Evolutionary conservation across 2,329 filamentous ascomycete species (phyloP).

Genomic region (Aspergillus sclerotialis): DNA sequence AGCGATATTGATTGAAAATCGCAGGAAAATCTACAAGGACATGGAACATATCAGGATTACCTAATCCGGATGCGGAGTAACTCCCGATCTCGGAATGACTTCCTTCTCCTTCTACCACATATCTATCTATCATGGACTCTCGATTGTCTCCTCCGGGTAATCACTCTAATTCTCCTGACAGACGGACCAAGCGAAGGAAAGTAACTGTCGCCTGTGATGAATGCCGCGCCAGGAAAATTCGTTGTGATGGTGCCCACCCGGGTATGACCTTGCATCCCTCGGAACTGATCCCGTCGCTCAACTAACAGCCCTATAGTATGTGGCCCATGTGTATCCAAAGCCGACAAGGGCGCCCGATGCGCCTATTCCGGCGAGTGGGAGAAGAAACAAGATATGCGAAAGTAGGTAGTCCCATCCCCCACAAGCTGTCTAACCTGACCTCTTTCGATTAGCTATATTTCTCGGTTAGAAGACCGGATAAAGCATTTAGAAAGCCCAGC

Average conservation of each 20-base stretch:
- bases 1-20: no score
- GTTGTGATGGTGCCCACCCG: slow-evolving; percentile 33
- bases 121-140: neutral
- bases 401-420: no score
- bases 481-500: slow-evolving; percentile 16
- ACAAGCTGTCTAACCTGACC: no score
- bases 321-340: slow-evolving; percentile 20
- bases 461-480: slow-evolving; percentile 18
- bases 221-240: slow-evolving; percentile 37
- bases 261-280: slow-evolving; percentile 18
- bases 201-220: slow-evolving; percentile 40
- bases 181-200: slow-evolving; percentile 33
- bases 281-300: slow-evolving; percentile 5
- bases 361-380: slow-evolving; percentile 22
- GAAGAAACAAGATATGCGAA: slow-evolving; percentile 19
- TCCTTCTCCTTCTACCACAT: no score
- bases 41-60: no score
- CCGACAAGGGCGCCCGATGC: slow-evolving; percentile 13
- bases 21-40: no score
- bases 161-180: neutral
- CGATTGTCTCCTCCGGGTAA: neutral
- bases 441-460: slow-evolving; percentile 18
- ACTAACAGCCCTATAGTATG: slow-evolving; percentile 14
- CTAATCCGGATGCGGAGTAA: no score
- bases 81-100: no score